A percentile compares a stretch with the other conserved stretches of the same genome.
Evolutionary conservation across 306 rosid species (phyloP).

Genomic region (Quercus rubra): DNA sequence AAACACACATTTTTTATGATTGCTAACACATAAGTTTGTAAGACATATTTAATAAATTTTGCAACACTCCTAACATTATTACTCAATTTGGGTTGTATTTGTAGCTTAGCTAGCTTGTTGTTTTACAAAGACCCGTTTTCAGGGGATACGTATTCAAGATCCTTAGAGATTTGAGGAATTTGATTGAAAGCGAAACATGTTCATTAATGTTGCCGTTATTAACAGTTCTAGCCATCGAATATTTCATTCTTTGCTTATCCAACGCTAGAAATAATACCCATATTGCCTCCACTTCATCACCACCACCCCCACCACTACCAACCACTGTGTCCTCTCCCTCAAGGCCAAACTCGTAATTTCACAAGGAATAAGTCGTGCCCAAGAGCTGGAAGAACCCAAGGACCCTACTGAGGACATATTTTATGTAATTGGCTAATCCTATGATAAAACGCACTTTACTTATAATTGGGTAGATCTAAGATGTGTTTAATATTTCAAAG

Average conservation of each 20-base stretch:
- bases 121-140: not conserved
- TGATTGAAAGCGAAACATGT: constrained; percentile 12
- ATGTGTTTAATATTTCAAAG: too few species aligned
- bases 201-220: constrained; percentile 29
- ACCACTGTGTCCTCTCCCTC: constrained; percentile 37
- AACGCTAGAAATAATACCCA: not conserved
- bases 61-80: too few species aligned
- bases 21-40: too few species aligned
- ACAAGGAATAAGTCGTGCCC: constrained; percentile 41
- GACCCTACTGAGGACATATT: constrained; percentile 5
- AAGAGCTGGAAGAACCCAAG: constrained; percentile 50
- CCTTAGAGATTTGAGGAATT: constrained; percentile 7
- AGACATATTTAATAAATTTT: too few species aligned
- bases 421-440: too few species aligned
- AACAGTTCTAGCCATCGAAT: constrained; percentile 26
- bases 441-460: too few species aligned
- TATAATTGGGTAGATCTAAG: too few species aligned
- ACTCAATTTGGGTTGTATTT: too few species aligned
- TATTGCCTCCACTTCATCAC: constrained; percentile 42
- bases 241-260: not conserved
- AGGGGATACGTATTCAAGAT: not conserved
- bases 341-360: constrained; percentile 47
- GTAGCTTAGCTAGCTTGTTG: too few species aligned
- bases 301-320: not conserved
- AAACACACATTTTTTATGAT: too few species aligned